These are phyloP conservation scores for Hymenoscyphus infarciens DNA, from an alignment of 2,329 filamentous ascomycete species.

Conservation along the genomic window DNA sequence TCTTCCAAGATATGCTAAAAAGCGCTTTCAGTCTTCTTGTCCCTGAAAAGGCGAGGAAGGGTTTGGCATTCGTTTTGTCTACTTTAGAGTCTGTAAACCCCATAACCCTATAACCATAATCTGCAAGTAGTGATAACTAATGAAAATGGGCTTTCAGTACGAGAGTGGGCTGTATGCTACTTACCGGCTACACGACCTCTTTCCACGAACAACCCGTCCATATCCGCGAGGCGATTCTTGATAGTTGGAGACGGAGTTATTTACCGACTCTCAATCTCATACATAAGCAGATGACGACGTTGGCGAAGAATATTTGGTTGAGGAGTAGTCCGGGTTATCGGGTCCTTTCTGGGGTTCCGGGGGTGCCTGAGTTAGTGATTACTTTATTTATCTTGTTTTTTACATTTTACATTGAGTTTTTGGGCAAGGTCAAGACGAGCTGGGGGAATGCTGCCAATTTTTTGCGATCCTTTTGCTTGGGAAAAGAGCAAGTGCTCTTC, in stretches of 20 bases:
- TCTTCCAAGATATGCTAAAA: constrained; percentile 49
- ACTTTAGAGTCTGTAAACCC: constrained; percentile 30
- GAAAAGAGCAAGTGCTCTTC: not conserved
- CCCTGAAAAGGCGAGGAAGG: constrained; percentile 31
- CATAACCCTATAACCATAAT: constrained; percentile 6
- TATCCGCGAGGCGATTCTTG: constrained; percentile 59
- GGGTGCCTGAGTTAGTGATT: constrained; percentile 41
- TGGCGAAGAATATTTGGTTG: constrained; percentile 44
- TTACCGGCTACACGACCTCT: constrained; percentile 65
- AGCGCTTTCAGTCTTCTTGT: constrained; percentile 39
- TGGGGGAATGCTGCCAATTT: not conserved
- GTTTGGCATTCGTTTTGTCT: constrained; percentile 27
- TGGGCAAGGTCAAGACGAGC: not conserved
- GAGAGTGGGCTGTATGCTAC: constrained; percentile 56
- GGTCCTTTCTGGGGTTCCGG: constrained; percentile 54
- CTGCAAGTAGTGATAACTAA: not conserved
- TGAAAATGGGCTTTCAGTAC: constrained; percentile 45
- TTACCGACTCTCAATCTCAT: constrained; percentile 53
- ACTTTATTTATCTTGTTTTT: not conserved
- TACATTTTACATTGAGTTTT: not conserved
- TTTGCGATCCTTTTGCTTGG: not conserved
- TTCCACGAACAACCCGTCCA: constrained; percentile 58
- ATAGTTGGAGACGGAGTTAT: constrained; percentile 58
- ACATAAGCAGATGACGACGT: constrained; percentile 50
- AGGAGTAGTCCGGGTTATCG: constrained; percentile 54